Evolutionary conservation across 1,284 basidiomycete species (phyloP).

Genomic region (Trichosporon faecale): DNA sequence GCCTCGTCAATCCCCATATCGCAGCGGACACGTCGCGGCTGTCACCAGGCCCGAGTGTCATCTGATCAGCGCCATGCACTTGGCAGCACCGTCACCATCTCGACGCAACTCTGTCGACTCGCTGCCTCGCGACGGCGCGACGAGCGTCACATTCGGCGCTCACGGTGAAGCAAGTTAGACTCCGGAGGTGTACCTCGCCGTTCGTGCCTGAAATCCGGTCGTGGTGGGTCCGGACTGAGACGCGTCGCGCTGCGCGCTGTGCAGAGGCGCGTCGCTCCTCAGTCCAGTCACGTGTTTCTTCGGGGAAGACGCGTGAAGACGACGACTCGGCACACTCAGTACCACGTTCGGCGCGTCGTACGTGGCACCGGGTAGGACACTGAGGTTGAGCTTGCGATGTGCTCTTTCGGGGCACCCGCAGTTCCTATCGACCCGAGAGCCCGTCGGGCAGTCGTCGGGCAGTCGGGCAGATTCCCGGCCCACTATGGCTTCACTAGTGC

Average conservation of each 20-base stretch:
- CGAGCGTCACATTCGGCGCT: not conserved
- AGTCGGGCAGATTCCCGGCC: too few species aligned
- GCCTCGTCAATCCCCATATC: too few species aligned
- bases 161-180: not conserved
- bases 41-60: not conserved
- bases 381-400: not conserved
- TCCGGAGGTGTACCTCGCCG: not conserved
- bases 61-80: not conserved
- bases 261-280: not conserved
- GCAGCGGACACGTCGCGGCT: too few species aligned
- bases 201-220: not conserved
- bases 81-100: not conserved
- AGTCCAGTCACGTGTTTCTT: not conserved
- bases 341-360: not conserved
- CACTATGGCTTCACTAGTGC: too few species aligned
- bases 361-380: not conserved
- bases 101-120: not conserved
- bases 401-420: not conserved
- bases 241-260: not conserved
- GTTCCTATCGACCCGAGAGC: too few species aligned
- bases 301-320: too few species aligned
- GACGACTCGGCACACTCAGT: not conserved
- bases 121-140: not conserved
- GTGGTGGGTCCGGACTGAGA: not conserved
- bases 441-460: too few species aligned